These are phyloP conservation scores for Talaromyces borbonicus DNA, from an alignment of 495 filamentous ascomycete species.

Conservation along the genomic window DNA sequence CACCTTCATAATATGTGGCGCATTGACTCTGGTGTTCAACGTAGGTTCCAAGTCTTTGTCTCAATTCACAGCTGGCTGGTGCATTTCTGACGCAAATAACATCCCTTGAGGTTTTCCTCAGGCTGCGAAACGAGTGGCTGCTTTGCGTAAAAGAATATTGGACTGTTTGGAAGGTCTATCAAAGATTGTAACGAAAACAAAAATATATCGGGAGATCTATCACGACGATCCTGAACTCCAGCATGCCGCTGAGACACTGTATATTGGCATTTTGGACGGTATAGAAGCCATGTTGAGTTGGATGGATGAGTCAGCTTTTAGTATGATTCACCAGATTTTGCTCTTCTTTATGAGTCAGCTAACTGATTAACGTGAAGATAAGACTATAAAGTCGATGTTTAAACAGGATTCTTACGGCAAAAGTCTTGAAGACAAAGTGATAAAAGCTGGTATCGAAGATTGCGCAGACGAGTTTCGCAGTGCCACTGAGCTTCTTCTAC, in stretches of 20 bases:
- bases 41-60: background rate
- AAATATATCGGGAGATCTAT: background rate
- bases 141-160: background rate
- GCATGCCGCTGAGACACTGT: background rate
- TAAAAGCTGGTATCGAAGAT: background rate
- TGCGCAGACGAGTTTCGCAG: background rate
- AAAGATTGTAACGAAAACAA: background rate
- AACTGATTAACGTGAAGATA: too few relatives aligned
- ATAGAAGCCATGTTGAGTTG: background rate
- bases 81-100: too few relatives aligned
- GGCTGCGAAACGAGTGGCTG: background rate
- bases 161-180: background rate
- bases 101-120: too few relatives aligned
- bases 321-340: background rate
- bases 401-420: background rate
- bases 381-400: background rate
- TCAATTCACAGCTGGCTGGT: too few relatives aligned
- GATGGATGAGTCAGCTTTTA: background rate
- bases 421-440: background rate
- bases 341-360: background rate
- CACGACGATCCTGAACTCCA: background rate
- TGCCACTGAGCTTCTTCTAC: background rate
- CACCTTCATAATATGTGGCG: background rate
- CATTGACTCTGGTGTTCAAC: background rate
- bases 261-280: background rate